Evolutionary conservation across 2,329 filamentous ascomycete genomes (phyloP).

Genomic region (Trichocomaceae sp.): DNA sequence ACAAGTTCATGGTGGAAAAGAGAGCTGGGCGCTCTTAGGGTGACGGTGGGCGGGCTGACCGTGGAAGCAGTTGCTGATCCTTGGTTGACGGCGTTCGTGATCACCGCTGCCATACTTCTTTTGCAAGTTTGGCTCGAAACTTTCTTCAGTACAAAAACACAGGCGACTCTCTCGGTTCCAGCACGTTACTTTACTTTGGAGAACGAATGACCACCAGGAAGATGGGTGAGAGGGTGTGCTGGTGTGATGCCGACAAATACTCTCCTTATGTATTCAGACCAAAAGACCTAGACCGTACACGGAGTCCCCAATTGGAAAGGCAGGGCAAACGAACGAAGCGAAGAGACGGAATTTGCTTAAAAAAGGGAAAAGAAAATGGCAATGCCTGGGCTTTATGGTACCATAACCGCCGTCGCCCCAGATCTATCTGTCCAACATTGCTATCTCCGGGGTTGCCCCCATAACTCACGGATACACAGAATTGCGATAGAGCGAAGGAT

Average conservation of each 20-base stretch:
- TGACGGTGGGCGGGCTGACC: slow-evolving; percentile 6
- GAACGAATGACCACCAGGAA: neutral
- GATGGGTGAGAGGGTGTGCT: neutral
- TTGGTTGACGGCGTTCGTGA: neutral
- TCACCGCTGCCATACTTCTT: neutral
- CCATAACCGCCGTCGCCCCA: neutral
- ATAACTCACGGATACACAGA: slow-evolving; percentile 1
- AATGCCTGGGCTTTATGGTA: neutral
- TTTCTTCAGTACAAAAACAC: neutral
- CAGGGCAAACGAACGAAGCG: neutral
- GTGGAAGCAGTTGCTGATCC: slow-evolving; percentile 1
- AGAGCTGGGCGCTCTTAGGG: slow-evolving; percentile 9
- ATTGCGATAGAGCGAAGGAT: slow-evolving; percentile 5
- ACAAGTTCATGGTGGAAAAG: slow-evolving; percentile 28
- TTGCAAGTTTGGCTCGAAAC: neutral
- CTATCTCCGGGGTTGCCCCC: neutral
- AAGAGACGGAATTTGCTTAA: neutral
- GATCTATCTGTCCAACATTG: neutral
- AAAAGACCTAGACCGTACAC: neutral
- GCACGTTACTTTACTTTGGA: neutral
- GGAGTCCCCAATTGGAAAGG: neutral
- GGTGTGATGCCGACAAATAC: neutral
- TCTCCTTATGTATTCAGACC: neutral
- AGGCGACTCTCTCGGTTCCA: neutral
- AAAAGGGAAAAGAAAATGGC: neutral